These are phyloP conservation scores for Colletotrichum sp. DNA, from an alignment of 2,329 filamentous ascomycete species.

Conservation along the genomic window DNA sequence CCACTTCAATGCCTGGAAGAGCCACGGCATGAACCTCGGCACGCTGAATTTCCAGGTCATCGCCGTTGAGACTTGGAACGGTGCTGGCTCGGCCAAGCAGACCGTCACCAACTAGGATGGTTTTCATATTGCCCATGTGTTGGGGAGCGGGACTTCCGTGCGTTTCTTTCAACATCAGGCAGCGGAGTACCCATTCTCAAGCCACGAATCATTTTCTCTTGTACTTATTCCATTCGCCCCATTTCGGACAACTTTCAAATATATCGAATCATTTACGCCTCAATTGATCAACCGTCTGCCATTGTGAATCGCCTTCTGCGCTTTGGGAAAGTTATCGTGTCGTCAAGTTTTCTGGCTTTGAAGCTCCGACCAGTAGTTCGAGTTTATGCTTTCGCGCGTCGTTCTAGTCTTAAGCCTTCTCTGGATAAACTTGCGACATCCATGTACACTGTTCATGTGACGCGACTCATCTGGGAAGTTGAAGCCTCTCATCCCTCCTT, in stretches of 20 bases:
- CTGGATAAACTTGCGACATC: neutral
- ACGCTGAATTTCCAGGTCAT: conserved; percentile 55
- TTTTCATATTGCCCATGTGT: neutral
- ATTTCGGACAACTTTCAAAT: neutral
- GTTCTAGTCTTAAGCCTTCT: neutral
- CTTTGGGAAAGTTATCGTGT: neutral
- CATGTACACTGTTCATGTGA: neutral
- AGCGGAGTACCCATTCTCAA: neutral
- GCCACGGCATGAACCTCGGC: conserved; percentile 50
- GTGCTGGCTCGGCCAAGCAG: conserved; percentile 20
- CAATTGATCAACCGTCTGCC: neutral
- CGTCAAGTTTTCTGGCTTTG: neutral
- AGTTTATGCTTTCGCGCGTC: neutral
- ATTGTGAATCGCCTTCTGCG: neutral
- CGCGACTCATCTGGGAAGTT: neutral
- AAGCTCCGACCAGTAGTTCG: neutral
- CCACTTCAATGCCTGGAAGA: conserved; percentile 58
- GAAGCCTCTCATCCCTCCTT: neutral
- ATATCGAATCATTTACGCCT: neutral
- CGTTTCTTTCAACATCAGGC: neutral
- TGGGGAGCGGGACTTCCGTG: neutral
- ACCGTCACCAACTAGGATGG: neutral
- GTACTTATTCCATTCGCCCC: neutral
- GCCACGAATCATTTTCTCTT: neutral
- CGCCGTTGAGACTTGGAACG: conserved; percentile 51